A percentile compares a stretch with the other conserved stretches of the same genome.
phyloP scores from a whole-genome alignment of 2,329 filamentous ascomycete species.

The Fusarium sp. region DNA sequence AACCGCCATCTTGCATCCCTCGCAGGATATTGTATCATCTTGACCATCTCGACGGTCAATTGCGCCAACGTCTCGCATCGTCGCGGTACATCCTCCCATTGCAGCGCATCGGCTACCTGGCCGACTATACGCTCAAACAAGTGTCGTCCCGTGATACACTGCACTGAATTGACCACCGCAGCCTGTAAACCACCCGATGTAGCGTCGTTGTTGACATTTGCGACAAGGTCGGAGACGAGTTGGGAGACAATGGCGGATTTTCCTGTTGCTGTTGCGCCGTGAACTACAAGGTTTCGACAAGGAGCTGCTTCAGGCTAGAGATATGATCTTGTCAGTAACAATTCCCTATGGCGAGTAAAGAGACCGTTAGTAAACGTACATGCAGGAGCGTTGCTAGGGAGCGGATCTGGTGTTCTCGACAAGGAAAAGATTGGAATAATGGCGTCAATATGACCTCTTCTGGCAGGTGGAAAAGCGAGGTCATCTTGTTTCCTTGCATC shows the following conservation, averaged over 20 bases:
- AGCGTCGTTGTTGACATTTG: constrained; percentile 30
- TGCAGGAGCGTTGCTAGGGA: constrained; percentile 69
- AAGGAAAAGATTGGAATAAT: constrained; percentile 67
- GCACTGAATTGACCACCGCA: constrained; percentile 76
- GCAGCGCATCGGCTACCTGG: constrained; percentile 69
- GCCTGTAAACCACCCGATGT: constrained; percentile 62
- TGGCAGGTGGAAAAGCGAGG: constrained; percentile 65
- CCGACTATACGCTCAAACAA: constrained; percentile 80
- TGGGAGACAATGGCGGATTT: constrained; percentile 81
- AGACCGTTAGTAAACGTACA: constrained; percentile 54
- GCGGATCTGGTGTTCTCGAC: constrained; percentile 72
- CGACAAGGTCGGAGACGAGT: constrained; percentile 53
- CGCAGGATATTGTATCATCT: constrained; percentile 67
- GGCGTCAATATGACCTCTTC: constrained; percentile 65
- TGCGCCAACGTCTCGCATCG: constrained; percentile 87
- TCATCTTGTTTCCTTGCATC: constrained; percentile 48
- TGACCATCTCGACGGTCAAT: constrained; percentile 79
- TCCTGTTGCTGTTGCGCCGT: constrained; percentile 89
- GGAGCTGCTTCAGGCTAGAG: constrained; percentile 75
- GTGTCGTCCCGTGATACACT: constrained; percentile 85
- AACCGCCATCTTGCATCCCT: constrained; percentile 70
- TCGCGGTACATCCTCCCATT: constrained; percentile 64
- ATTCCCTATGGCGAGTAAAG: background rate
- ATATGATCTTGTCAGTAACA: constrained; percentile 4
- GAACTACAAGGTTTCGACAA: constrained; percentile 81